A percentile compares a stretch with the other conserved stretches of the same genome.
These are phyloP conservation scores for Castanospermum australe DNA, from an alignment of 306 rosid species.

Conservation along the genomic window DNA sequence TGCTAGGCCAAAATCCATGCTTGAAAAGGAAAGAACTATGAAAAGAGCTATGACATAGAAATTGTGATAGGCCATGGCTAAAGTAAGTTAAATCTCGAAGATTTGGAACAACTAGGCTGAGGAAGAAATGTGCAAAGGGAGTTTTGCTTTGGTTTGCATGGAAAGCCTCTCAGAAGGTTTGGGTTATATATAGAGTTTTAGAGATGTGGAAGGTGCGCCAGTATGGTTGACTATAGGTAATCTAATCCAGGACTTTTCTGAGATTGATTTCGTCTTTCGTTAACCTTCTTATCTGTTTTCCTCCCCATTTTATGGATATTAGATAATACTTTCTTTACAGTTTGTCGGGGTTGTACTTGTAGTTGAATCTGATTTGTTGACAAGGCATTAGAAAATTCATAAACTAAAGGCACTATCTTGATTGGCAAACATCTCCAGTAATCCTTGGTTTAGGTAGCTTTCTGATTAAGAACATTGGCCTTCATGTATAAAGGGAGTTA, in stretches of 20 bases:
- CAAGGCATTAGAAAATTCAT: not conserved
- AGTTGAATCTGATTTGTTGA: not conserved
- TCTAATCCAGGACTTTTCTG: not conserved
- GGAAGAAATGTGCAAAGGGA: not conserved
- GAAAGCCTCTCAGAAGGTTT: not conserved
- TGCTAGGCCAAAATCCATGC: not conserved
- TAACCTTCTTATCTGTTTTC: no score
- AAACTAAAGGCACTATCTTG: not conserved
- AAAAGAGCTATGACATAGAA: not conserved
- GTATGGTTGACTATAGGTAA: not conserved
- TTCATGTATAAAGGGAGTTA: not conserved
- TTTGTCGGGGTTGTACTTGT: not conserved
- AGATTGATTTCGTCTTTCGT: not conserved
- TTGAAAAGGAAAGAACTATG: conserved; percentile 9
- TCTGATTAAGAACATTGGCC: not conserved
- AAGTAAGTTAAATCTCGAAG: not conserved
- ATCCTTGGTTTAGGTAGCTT: not conserved
- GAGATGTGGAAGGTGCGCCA: not conserved
- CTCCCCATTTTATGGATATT: no score
- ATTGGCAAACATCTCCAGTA: not conserved
- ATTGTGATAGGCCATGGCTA: conserved; percentile 15
- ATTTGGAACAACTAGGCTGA: not conserved
- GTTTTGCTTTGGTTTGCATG: not conserved
- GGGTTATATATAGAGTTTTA: not conserved
- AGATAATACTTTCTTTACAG: not conserved